Conservation (phyloP, 495 filamentous ascomycete species). For the Penicillium paradoxum region DNA sequence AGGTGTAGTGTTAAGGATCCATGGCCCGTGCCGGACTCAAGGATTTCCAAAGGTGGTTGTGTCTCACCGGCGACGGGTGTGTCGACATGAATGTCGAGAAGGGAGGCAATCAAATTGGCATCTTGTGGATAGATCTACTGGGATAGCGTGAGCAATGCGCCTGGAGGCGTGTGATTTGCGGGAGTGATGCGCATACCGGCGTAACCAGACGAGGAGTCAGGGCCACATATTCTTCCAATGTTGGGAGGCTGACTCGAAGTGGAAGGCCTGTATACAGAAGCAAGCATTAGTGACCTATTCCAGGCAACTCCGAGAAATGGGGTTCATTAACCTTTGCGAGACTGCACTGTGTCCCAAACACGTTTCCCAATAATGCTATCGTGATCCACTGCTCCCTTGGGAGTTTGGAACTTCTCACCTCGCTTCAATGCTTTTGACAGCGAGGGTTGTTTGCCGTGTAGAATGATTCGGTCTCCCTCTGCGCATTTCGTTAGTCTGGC, state of each 20-base stretch:
- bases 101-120: constrained; percentile 63
- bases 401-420: constrained; percentile 41
- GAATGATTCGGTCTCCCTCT: constrained; percentile 57
- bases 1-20: constrained; percentile 70
- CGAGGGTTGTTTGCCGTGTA: constrained; percentile 46
- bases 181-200: constrained; percentile 48
- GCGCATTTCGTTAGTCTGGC: constrained; percentile 6
- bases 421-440: constrained; percentile 48
- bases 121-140: constrained; percentile 69
- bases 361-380: constrained; percentile 58
- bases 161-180: background rate
- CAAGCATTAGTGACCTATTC: background rate
- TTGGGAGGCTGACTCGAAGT: constrained; percentile 56
- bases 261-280: constrained; percentile 29
- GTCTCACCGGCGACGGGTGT: constrained; percentile 29
- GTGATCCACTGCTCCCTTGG: constrained; percentile 50
- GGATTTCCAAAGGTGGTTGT: constrained; percentile 52
- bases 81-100: constrained; percentile 65
- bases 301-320: background rate
- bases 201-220: constrained; percentile 62
- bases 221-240: constrained; percentile 65
- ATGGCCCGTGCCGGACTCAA: constrained; percentile 79
- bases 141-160: constrained; percentile 14
- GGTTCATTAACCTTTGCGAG: constrained; percentile 39
- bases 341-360: constrained; percentile 50